Evolutionary conservation across 1,284 basidiomycete species (phyloP), one percentile per base, ranked within the genome.

Genomic region (Cryptococcus sp.): DNA sequence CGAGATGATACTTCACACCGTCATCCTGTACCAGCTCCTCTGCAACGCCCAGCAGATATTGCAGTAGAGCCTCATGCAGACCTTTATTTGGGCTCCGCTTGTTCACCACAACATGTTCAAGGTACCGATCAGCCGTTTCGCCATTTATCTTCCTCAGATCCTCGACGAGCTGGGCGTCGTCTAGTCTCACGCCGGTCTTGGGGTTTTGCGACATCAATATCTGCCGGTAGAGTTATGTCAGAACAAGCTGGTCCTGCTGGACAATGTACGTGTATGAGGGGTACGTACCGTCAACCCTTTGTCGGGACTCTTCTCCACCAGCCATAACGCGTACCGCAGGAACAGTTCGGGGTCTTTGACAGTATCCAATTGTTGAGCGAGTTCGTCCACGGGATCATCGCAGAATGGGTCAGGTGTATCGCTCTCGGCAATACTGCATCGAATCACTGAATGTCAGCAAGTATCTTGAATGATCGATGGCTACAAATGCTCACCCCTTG

Each of bases 321-420:
- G 77, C 93, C 93, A 95, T 5, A 91, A 75, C 0, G 85, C 88
- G 85, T 91, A 93, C 52, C 84, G 82, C 58, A 87, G 85, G 3
- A 86, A 84, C 48, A 91, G 68, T 5, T 79, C 72, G 23, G 84
- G 82, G 69, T 90, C 86, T 45, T 83, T 82, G 62, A 83, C 85
- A 54, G 81, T 82, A 35, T 78, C 83, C 3, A 95, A 79, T 16
- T 91, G 77, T 3, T 81, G 72, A 47, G 88, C 82, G 75, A 96
- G 86, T 62, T 86, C 83, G 5, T 81, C 81, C 0, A 90, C 72
- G 0, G 91, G 90, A 67, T 92, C 86, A 19, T 79, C 75, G 56
- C 91, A 83, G 45, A 85, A 81, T 3, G 83, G 80, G 68, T 93
- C 90, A 1, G 77, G 78, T 81, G 84, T 86, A 61, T 83, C 82